Evolutionary conservation across 345 rosid species (phyloP).

Genomic region (Syzygium aqueum): DNA sequence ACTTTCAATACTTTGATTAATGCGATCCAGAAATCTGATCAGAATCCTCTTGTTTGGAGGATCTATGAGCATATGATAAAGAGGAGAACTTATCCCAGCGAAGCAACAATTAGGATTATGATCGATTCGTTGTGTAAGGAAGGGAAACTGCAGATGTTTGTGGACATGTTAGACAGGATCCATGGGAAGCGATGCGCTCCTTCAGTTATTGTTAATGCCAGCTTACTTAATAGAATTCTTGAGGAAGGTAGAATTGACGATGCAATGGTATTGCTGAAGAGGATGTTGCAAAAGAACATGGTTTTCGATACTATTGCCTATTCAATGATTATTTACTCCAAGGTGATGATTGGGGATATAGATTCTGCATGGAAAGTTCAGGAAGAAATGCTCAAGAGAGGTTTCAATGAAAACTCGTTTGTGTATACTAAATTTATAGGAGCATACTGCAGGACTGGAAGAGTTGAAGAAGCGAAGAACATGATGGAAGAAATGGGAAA

Average conservation of each 20-base stretch:
- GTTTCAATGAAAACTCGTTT: slow-evolving; percentile 47
- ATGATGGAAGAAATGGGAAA: slow-evolving; percentile 45
- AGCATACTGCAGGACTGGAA: slow-evolving; percentile 29
- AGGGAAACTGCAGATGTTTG: slow-evolving; percentile 44
- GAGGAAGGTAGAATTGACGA: slow-evolving; percentile 42
- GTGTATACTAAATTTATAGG: slow-evolving; percentile 44
- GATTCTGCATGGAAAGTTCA: slow-evolving; percentile 36
- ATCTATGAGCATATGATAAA: slow-evolving; percentile 54
- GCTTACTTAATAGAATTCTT: slow-evolving; percentile 39
- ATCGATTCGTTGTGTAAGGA: slow-evolving; percentile 59
- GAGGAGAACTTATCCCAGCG: slow-evolving; percentile 43
- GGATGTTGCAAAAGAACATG: slow-evolving; percentile 62
- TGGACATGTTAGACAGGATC: slow-evolving; percentile 52
- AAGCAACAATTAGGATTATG: slow-evolving; percentile 35
- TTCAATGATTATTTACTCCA: slow-evolving; percentile 47
- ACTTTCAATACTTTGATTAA: slow-evolving; percentile 55
- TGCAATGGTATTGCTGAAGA: slow-evolving; percentile 46
- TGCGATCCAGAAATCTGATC: slow-evolving; percentile 44
- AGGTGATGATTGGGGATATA: slow-evolving; percentile 31
- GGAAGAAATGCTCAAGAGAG: slow-evolving; percentile 70
- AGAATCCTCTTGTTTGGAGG: slow-evolving; percentile 44
- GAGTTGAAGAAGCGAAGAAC: slow-evolving; percentile 34
- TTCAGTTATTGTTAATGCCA: slow-evolving; percentile 45
- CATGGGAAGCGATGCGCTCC: slow-evolving; percentile 66
- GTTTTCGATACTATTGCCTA: slow-evolving; percentile 58